phyloP scores from a whole-genome alignment of 192 early-diverging fungal species.

The Entophlyctis luteolus region DNA sequence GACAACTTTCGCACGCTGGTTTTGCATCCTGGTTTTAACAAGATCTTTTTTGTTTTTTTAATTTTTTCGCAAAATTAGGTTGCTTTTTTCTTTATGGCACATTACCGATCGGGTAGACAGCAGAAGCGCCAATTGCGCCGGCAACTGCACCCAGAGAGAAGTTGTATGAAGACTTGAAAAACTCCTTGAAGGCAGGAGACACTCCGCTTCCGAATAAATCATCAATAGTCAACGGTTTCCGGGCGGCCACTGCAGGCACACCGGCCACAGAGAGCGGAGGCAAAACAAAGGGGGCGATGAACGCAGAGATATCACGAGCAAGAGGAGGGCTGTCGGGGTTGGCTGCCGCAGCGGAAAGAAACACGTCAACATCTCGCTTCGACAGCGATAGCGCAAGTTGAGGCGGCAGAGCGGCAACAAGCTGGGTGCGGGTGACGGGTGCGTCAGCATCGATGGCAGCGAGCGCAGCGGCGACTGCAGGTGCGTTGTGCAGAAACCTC shows the following conservation, averaged over 20 bases:
- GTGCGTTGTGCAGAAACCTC: too few species aligned
- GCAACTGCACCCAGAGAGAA: conserved; percentile 83
- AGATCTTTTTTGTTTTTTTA: conserved; percentile 58
- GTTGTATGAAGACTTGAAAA: conserved; percentile 60
- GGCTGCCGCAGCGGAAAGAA: too few species aligned
- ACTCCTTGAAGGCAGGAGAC: conserved; percentile 39
- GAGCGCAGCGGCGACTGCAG: too few species aligned
- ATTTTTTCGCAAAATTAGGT: neutral
- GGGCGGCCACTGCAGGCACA: too few species aligned
- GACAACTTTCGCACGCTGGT: conserved; percentile 82
- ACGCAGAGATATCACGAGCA: neutral
- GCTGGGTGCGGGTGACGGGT: too few species aligned
- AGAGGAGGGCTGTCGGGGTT: too few species aligned
- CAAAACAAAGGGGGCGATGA: neutral
- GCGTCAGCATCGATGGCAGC: too few species aligned
- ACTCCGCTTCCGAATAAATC: neutral
- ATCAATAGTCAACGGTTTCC: conserved; percentile 6
- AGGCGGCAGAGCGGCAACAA: too few species aligned
- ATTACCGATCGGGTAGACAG: conserved; percentile 84
- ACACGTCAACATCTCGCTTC: too few species aligned
- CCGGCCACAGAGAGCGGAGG: too few species aligned
- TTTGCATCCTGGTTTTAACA: conserved; percentile 99
- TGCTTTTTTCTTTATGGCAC: neutral
- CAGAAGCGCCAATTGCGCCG: conserved; percentile 89
- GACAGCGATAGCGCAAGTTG: too few species aligned